Evolutionary conservation across 2,329 filamentous ascomycete genomes (phyloP).

Genomic region (Colletotrichum phormii): DNA sequence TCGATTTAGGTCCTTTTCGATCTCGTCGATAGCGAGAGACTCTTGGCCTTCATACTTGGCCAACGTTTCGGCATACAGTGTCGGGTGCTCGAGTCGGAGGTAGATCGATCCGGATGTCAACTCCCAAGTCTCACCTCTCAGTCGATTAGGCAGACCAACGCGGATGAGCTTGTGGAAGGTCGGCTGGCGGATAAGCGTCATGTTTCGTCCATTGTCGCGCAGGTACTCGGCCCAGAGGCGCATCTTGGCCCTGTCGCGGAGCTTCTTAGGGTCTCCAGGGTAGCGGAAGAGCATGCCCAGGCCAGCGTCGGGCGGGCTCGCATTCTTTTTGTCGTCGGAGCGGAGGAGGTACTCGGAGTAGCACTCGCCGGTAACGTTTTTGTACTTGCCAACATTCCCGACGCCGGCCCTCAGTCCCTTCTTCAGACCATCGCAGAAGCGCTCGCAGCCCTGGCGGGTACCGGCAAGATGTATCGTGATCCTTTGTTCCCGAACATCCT

Average conservation of each 20-base stretch:
- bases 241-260: constrained; percentile 97
- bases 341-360: constrained; percentile 89
- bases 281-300: constrained; percentile 94
- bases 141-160: constrained; percentile 91
- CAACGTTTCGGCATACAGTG: constrained; percentile 85
- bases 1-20: constrained; percentile 97
- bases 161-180: constrained; percentile 98
- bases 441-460: constrained; percentile 88
- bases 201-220: constrained; percentile 92
- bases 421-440: constrained; percentile 96
- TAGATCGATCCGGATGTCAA: constrained; percentile 92
- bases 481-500: constrained; percentile 74
- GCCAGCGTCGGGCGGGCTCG: constrained; percentile 86
- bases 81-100: constrained; percentile 86
- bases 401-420: constrained; percentile 88
- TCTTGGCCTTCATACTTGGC: constrained; percentile 85
- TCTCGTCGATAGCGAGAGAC: constrained; percentile 97
- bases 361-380: constrained; percentile 82
- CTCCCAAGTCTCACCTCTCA: constrained; percentile 97
- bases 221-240: constrained; percentile 97
- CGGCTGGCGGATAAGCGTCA: constrained; percentile 91
- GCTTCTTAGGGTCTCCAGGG: constrained; percentile 92
- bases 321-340: constrained; percentile 70
- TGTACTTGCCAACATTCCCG: constrained; percentile 87
- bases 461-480: constrained; percentile 93